Conservation (phyloP, 2,329 filamentous ascomycete species). For the Thielaviopsis cerberus region DNA sequence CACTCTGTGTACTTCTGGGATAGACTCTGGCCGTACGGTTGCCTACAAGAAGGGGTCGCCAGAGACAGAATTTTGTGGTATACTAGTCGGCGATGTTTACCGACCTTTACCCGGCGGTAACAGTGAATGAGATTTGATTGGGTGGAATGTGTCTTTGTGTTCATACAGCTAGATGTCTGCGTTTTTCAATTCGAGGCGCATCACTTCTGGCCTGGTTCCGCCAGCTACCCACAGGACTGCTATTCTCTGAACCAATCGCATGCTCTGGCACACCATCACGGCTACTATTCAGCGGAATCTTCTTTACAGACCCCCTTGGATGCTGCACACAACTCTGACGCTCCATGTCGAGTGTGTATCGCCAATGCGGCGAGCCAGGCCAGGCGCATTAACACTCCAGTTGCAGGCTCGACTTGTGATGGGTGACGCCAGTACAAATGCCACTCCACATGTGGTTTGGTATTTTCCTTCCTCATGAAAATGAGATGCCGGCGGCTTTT, state of each 20-base stretch:
- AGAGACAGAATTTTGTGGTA: constrained; percentile 4
- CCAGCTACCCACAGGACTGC: constrained; percentile 7
- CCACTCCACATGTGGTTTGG: constrained; percentile 14
- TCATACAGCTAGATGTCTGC: constrained; percentile 12
- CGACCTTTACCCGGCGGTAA: not conserved
- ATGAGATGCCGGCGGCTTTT: constrained; percentile 46
- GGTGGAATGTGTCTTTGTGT: constrained; percentile 19
- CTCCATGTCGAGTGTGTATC: constrained; percentile 21
- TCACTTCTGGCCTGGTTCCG: constrained; percentile 25
- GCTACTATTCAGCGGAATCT: constrained; percentile 20
- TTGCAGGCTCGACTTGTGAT: constrained; percentile 25
- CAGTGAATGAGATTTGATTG: constrained; percentile 15
- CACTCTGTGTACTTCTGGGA: constrained; percentile 59
- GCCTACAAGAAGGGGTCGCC: constrained; percentile 14
- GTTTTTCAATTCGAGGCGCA: constrained; percentile 16
- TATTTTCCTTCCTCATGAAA: constrained; percentile 20
- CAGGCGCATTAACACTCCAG: constrained; percentile 38
- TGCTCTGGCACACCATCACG: constrained; percentile 26
- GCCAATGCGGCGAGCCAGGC: constrained; percentile 28
- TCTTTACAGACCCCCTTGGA: constrained; percentile 13
- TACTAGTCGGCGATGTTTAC: not conserved
- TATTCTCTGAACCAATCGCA: constrained; percentile 18
- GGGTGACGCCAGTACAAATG: constrained; percentile 28
- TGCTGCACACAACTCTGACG: constrained; percentile 13
- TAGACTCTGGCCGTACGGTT: constrained; percentile 29